phyloP scores from a whole-genome alignment of 106 monocot species.

The Iris macrosiphon region DNA sequence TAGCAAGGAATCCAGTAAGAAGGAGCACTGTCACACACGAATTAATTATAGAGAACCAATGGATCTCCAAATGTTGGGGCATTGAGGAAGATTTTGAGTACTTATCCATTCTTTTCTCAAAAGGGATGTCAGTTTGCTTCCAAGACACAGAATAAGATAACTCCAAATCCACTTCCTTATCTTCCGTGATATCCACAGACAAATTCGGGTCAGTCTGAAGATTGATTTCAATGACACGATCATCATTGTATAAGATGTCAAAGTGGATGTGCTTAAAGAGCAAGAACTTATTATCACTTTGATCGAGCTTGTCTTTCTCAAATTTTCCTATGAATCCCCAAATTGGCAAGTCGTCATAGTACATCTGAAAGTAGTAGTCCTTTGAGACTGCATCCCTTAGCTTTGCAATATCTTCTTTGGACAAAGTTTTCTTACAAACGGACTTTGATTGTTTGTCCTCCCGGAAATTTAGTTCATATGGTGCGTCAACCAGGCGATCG shows the following conservation, averaged over 20 bases:
- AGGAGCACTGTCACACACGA: conserved; percentile 60
- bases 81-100: conserved; percentile 51
- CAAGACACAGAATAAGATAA: conserved; percentile 56
- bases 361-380: conserved; percentile 73
- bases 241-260: conserved; percentile 40
- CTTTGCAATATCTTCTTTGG: conserved; percentile 39
- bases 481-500: conserved; percentile 53
- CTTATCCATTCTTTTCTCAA: conserved; percentile 62
- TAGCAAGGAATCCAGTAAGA: conserved; percentile 60
- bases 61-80: conserved; percentile 59
- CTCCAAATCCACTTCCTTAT: conserved; percentile 43
- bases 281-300: conserved; percentile 29
- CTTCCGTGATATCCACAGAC: conserved; percentile 44
- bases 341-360: conserved; percentile 57
- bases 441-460: conserved; percentile 32
- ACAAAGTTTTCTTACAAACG: conserved; percentile 42
- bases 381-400: conserved; percentile 44
- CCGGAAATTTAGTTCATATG: conserved; percentile 49
- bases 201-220: conserved; percentile 36
- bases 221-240: conserved; percentile 54
- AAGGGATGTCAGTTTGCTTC: conserved; percentile 51
- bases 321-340: conserved; percentile 63
- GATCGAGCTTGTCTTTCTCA: conserved; percentile 34
- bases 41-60: conserved; percentile 64
- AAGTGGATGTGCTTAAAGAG: conserved; percentile 57